Base-by-base conservation (phyloP, 2,329 filamentous ascomycete species). In the Massarina eburnea region DNA sequence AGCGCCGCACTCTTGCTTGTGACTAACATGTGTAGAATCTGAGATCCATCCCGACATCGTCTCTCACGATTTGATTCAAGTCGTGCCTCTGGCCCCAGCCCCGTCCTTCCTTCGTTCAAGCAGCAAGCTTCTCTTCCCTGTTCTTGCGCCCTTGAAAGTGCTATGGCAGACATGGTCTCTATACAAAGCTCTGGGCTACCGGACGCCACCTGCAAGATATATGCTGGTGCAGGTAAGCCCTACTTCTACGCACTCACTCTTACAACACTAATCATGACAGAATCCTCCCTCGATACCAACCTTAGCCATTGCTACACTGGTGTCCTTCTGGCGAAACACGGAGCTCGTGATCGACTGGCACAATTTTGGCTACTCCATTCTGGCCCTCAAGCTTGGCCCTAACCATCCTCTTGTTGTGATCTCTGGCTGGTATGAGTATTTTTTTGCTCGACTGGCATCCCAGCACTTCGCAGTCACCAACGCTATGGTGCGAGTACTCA, bases 211-310 rank as follows among this genome's bases (percentile, higher is more conserved):
- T 1, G 79, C 85, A 6, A 82, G 83, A 73, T 96, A 89, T 88
- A 85, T 96, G 66, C 80, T 97, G 8, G 86, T 96, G 18, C 88
- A 89, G 75, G 84, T 85, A 46, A 36, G 49, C 48, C 10, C 8
- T 22, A 8, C 24, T 3, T 19, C 12, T 18, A 19, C 19, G 10
- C 22, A 44, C 15, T 17, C 8, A 33, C 20, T 42, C 14, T 21
- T 35, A 6, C 38, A 36, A 3, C 8, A 29, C 49, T 29, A 46
- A 35, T 36, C 53, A 4, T 22, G 54, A 5, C 71, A 96, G 79
- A 99, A 97, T 59, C 94, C 94, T 6, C 94, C 94, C 1, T 94
- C 92, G 0, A 96, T 97, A 48, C 94, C 94, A 0, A 95, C 91
- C 0, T 81, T 99, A 18, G 81, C 86, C 41, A 76, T 96, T 29